These are phyloP conservation scores for Candida ortonii DNA, from an alignment of 805 yeast species.

Conservation along the genomic window DNA sequence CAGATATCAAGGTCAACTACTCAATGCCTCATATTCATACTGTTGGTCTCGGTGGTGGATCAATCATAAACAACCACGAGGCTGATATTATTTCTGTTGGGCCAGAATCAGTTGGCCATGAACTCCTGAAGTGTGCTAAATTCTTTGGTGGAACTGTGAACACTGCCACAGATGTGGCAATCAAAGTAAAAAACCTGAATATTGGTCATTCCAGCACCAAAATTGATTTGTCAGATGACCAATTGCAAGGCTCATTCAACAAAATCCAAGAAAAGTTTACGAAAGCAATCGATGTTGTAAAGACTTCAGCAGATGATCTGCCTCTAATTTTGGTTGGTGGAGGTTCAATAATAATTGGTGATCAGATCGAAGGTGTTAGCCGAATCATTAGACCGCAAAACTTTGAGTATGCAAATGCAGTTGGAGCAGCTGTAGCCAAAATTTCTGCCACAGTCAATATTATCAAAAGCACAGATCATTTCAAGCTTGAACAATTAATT, in stretches of 20 bases:
- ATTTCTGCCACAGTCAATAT: slow-evolving; percentile 32
- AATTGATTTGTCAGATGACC: background rate
- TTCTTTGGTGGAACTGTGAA: slow-evolving; percentile 40
- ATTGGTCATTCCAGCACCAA: slow-evolving; percentile 27
- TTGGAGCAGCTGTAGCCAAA: slow-evolving; percentile 49
- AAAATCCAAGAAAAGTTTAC: slow-evolving; percentile 6
- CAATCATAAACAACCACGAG: slow-evolving; percentile 36
- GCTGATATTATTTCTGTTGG: slow-evolving; percentile 33
- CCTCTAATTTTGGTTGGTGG: slow-evolving; percentile 49
- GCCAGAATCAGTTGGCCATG: slow-evolving; percentile 47
- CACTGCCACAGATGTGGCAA: slow-evolving; percentile 43
- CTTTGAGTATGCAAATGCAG: slow-evolving; percentile 45
- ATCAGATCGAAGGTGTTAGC: slow-evolving; percentile 36
- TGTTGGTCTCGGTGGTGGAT: slow-evolving; percentile 50
- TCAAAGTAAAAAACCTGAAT: slow-evolving; percentile 24
- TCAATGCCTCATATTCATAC: slow-evolving; percentile 48
- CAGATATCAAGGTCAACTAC: slow-evolving; percentile 47
- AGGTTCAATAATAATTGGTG: slow-evolving; percentile 43
- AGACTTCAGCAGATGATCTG: slow-evolving; percentile 19
- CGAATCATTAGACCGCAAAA: slow-evolving; percentile 39
- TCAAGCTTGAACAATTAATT: slow-evolving; percentile 14
- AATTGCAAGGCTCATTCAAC: slow-evolving; percentile 1
- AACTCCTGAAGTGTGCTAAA: slow-evolving; percentile 31
- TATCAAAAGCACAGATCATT: slow-evolving; percentile 11
- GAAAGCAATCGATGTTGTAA: slow-evolving; percentile 7